Evolutionary conservation across 352 stramenopile genomes (phyloP).

Genomic region (Globisporangium canariense): DNA sequence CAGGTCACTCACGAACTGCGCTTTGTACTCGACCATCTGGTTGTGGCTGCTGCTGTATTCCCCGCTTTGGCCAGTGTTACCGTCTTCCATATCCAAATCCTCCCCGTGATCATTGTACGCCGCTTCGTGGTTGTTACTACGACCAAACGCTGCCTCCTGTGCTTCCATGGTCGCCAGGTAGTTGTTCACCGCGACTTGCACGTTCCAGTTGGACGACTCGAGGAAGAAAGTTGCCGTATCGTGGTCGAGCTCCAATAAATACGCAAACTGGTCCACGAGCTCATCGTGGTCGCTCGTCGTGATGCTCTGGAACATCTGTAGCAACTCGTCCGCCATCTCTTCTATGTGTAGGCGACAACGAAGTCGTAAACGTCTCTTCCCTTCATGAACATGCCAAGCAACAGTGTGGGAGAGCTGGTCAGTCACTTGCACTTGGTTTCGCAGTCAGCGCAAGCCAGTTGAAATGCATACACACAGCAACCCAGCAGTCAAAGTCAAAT

Average conservation of each 20-base stretch:
- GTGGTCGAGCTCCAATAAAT: constrained; percentile 66
- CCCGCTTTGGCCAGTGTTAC: constrained; percentile 12
- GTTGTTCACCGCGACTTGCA: constrained; percentile 81
- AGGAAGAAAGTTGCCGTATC: constrained; percentile 80
- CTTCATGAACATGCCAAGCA: not conserved
- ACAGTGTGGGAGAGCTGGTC: not conserved
- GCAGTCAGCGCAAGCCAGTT: not conserved
- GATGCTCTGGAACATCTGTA: constrained; percentile 89
- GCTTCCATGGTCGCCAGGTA: constrained; percentile 72
- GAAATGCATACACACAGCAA: not conserved
- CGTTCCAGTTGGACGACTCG: constrained; percentile 88
- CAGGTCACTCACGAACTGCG: constrained; percentile 67
- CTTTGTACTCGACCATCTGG: constrained; percentile 31
- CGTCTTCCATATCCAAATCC: constrained; percentile 60
- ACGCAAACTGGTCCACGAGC: constrained; percentile 80
- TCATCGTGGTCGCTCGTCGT: constrained; percentile 83
- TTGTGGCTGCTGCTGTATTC: constrained; percentile 7
- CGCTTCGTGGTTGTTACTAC: not conserved
- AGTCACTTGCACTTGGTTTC: not conserved
- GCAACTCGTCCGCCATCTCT: constrained; percentile 72
- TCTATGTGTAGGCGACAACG: not conserved
- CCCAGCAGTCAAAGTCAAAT: not conserved
- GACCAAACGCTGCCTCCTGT: constrained; percentile 11
- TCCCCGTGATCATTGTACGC: constrained; percentile 18
- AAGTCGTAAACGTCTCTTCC: not conserved